These are phyloP conservation scores for Penicillium subrubescens DNA, from an alignment of 495 filamentous ascomycete species.

Conservation along the genomic window DNA sequence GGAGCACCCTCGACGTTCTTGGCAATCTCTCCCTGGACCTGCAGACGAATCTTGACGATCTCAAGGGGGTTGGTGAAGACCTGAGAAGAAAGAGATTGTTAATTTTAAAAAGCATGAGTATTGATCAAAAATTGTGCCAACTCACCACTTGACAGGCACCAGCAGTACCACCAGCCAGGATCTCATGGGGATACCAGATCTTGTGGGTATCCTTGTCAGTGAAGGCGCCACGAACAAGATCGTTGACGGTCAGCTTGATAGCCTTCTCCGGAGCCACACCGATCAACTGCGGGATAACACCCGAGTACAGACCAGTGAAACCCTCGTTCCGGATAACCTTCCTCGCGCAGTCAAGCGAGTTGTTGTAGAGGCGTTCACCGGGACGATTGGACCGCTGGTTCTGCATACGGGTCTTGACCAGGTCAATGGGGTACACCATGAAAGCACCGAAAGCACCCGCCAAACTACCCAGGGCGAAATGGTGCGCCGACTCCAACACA, in stretches of 20 bases:
- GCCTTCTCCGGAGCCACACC: constrained; percentile 98
- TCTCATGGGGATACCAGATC: constrained; percentile 71
- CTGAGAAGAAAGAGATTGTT: constrained; percentile 39
- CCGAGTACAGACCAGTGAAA: constrained; percentile 85
- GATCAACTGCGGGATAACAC: constrained; percentile 90
- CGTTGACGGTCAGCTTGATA: constrained; percentile 98
- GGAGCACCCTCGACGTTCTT: constrained; percentile 83
- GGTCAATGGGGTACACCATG: constrained; percentile 98
- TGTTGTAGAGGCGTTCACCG: constrained; percentile 90
- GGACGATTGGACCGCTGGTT: constrained; percentile 84
- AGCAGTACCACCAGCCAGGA: constrained; percentile 86
- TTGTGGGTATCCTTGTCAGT: constrained; percentile 74
- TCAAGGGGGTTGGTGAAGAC: constrained; percentile 97
- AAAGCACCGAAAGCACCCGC: constrained; percentile 97
- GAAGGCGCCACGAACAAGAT: constrained; percentile 77
- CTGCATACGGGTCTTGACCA: constrained; percentile 98
- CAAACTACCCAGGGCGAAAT: constrained; percentile 83
- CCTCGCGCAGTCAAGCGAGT: constrained; percentile 87
- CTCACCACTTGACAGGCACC: constrained; percentile 96
- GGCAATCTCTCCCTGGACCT: constrained; percentile 94
- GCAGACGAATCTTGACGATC: constrained; percentile 98
- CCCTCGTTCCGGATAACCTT: constrained; percentile 96
- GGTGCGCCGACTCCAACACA: constrained; percentile 78
- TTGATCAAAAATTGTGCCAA: constrained; percentile 18
- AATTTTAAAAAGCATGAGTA: not conserved